Evolutionary conservation across 768 basidiomycete species (phyloP).

Genomic region (Pleurotus djamor): DNA sequence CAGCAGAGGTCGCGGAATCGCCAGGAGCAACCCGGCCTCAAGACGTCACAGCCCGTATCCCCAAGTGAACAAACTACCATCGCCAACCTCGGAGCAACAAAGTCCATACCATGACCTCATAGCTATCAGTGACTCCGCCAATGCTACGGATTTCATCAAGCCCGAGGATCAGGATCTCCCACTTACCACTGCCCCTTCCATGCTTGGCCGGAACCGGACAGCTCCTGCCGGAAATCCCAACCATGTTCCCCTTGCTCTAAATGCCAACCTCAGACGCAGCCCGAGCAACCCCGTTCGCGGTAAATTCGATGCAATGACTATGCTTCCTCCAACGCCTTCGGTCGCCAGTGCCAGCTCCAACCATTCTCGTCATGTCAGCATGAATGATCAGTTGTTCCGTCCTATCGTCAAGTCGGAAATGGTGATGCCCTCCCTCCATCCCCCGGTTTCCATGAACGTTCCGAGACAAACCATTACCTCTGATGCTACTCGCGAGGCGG

Average conservation of each 20-base stretch:
- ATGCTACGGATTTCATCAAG: background rate
- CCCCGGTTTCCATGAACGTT: background rate
- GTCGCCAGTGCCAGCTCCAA: background rate
- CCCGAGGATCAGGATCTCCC: background rate
- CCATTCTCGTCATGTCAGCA: background rate
- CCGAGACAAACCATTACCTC: slow-evolving; percentile 1
- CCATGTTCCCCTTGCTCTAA: slow-evolving; percentile 1
- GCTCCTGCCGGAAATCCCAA: background rate
- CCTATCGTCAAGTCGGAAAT: background rate
- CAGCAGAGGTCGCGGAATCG: background rate
- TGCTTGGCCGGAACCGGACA: background rate
- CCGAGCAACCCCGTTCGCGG: background rate
- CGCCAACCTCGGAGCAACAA: background rate
- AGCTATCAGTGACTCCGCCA: background rate
- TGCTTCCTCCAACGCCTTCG: background rate
- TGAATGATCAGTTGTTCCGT: background rate
- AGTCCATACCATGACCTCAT: background rate
- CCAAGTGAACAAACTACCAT: background rate
- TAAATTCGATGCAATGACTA: background rate
- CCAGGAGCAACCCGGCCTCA: background rate
- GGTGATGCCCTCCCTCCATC: background rate
- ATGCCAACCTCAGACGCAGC: background rate
- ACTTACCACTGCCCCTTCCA: background rate
- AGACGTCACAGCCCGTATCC: slow-evolving; percentile 3
- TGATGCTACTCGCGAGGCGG: slow-evolving; percentile 2